A percentile compares a stretch with the other conserved stretches of the same genome.
These are phyloP conservation scores for Rubus idaeus DNA, from an alignment of 306 rosid species.

Conservation along the genomic window DNA sequence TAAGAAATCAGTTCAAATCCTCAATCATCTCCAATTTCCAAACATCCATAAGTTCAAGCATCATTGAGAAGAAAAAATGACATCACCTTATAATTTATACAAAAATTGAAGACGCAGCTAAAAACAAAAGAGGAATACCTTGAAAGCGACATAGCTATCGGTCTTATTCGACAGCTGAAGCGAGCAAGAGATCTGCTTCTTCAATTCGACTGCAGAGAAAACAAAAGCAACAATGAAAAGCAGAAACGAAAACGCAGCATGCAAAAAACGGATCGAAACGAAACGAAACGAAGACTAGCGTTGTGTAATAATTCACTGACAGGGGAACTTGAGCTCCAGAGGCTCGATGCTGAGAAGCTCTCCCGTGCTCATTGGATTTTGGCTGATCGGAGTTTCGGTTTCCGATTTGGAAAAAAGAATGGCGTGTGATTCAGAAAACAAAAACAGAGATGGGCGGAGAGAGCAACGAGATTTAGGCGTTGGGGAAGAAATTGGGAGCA, in stretches of 20 bases:
- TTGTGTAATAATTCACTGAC: conserved; percentile 38
- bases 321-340: conserved; percentile 74
- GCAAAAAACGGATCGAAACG: conserved; percentile 11
- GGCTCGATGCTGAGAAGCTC: conserved; percentile 90
- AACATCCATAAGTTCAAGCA: conserved; percentile 3
- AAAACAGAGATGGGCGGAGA: conserved; percentile 33
- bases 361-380: conserved; percentile 61
- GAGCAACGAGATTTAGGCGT: conserved; percentile 29
- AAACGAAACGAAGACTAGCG: conserved; percentile 14
- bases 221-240: background rate
- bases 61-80: background rate
- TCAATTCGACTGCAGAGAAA: conserved; percentile 65
- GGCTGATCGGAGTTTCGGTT: conserved; percentile 17
- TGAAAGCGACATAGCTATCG: conserved; percentile 80
- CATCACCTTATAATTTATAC: background rate
- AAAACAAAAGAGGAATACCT: conserved; percentile 42
- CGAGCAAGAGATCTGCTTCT: conserved; percentile 91
- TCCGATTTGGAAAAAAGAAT: background rate
- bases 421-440: background rate
- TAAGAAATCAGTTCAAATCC: background rate
- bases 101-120: background rate
- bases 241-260: background rate
- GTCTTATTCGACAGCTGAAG: conserved; percentile 83
- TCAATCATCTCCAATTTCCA: background rate
- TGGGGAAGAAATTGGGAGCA: conserved; percentile 18